Evolutionary conservation across 805 yeast genomes (phyloP), one percentile per base, ranked within the genome.

Genomic region (Suhomyces kilbournensis): DNA sequence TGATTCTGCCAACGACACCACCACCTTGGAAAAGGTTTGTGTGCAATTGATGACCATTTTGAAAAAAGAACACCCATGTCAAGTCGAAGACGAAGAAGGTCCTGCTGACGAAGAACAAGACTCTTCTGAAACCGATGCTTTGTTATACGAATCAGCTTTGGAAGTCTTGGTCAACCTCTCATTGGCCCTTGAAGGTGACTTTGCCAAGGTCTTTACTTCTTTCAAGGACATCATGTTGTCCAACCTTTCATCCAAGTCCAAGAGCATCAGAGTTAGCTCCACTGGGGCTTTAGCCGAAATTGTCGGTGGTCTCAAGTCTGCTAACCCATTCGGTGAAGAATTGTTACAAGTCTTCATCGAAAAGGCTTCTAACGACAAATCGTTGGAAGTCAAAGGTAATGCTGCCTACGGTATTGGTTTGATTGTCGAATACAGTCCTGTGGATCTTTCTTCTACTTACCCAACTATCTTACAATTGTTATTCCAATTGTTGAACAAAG

Each of bases 341-440:
- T 75, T 94, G 64, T 73, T 90, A 63, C 83, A 85, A 66, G 75
- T 86, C 39, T 86, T 94, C 66, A 75, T 81, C 48, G 78, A 82
- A 54, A 84, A 86, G 58, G 77, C 93, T 55, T 79, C 86, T 52
- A 83, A 84, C 64, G 91, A 88, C 67, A 83, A 83, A 63, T 86
- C 94, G 14, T 76, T 88, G 56, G 96, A 90, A 66, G 97, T 90
- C 53, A 87, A 93, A 72, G 92, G 97, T 62, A 89, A 91, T 61
- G 93, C 97, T 49, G 97, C 97, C 15, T 94, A 90, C 68, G 99
- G 98, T 77, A 84, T 89, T 60, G 99, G 99, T 62, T 71, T 91
- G 55, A 71, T 91, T 55, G 69, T 84, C 54, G 82, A 81, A 63
- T 60, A 72, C 70, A 75, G 77, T 61, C 62, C 79, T 52, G 75